A percentile compares a stretch with the other conserved stretches of the same genome.
Conservation (phyloP, 1,284 basidiomycete species). For the Sutorius eximius region DNA sequence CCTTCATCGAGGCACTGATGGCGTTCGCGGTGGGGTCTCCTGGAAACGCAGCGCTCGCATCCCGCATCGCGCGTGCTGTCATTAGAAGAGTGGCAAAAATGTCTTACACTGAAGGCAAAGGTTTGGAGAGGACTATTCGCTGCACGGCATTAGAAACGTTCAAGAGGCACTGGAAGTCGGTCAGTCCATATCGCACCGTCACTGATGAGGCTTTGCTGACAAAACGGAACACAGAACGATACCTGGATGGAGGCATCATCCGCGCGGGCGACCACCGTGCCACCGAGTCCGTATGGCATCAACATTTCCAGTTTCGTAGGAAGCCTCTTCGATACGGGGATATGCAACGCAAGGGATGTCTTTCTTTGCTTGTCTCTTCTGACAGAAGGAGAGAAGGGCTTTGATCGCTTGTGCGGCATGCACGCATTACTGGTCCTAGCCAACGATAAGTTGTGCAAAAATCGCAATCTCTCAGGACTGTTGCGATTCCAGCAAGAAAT, state of each 20-base stretch:
- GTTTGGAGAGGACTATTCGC: constrained; percentile 22
- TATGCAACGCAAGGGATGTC: constrained; percentile 29
- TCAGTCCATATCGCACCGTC: constrained; percentile 10
- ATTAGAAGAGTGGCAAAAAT: constrained; percentile 10
- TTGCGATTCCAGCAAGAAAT: constrained; percentile 17
- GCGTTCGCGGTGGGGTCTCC: constrained; percentile 14
- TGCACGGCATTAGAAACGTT: constrained; percentile 20
- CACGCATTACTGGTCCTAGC: constrained; percentile 30
- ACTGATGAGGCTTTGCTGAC: not conserved
- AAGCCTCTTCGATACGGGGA: constrained; percentile 28
- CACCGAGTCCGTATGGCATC: constrained; percentile 19
- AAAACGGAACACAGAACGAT: constrained; percentile 15
- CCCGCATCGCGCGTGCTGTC: constrained; percentile 21
- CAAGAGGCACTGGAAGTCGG: constrained; percentile 23
- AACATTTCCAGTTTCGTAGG: constrained; percentile 36
- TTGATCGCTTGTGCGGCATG: constrained; percentile 31
- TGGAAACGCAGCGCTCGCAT: constrained; percentile 16
- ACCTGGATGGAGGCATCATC: constrained; percentile 5
- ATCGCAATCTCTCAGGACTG: constrained; percentile 20
- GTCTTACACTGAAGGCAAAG: constrained; percentile 16
- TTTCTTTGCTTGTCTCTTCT: constrained; percentile 30
- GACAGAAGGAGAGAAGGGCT: constrained; percentile 15
- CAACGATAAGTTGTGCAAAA: constrained; percentile 36
- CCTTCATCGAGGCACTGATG: constrained; percentile 25
- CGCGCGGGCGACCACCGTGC: not conserved